These are phyloP conservation scores for Euphorbia lathyris DNA, from an alignment of 345 rosid species.

Conservation along the genomic window DNA sequence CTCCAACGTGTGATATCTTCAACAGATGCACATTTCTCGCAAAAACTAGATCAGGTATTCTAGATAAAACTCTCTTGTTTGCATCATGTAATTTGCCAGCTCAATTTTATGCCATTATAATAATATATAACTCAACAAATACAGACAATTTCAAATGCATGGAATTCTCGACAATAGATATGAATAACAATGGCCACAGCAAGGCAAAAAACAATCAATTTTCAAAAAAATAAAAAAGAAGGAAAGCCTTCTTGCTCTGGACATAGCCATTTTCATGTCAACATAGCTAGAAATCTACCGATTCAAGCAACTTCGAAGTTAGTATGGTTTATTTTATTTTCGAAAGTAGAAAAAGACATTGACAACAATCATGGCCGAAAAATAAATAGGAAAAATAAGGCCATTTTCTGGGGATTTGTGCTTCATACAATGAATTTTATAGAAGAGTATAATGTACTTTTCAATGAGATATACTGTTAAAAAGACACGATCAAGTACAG, in stretches of 20 bases:
- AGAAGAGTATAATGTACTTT: background rate
- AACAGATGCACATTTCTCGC: background rate
- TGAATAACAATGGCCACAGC: background rate
- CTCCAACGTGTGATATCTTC: background rate
- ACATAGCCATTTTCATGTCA: background rate
- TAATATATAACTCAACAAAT: slow-evolving; percentile 2
- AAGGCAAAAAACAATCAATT: background rate
- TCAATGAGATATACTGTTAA: background rate
- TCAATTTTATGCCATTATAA: background rate
- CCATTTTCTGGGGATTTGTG: background rate
- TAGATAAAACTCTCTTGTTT: background rate
- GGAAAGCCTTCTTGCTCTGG: background rate
- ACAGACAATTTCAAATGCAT: background rate
- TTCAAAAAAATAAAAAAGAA: background rate
- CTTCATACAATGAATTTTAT: background rate
- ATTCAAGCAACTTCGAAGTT: background rate
- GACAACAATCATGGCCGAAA: background rate
- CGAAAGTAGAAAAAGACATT: background rate
- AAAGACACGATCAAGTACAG: background rate
- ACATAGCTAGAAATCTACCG: background rate
- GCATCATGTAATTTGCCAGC: background rate
- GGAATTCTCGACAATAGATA: background rate
- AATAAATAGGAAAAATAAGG: background rate
- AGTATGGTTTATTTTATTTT: background rate
- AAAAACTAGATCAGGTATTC: background rate